phyloP scores from a whole-genome alignment of 2,329 filamentous ascomycete species.

The Davidsoniella eucalypti region DNA sequence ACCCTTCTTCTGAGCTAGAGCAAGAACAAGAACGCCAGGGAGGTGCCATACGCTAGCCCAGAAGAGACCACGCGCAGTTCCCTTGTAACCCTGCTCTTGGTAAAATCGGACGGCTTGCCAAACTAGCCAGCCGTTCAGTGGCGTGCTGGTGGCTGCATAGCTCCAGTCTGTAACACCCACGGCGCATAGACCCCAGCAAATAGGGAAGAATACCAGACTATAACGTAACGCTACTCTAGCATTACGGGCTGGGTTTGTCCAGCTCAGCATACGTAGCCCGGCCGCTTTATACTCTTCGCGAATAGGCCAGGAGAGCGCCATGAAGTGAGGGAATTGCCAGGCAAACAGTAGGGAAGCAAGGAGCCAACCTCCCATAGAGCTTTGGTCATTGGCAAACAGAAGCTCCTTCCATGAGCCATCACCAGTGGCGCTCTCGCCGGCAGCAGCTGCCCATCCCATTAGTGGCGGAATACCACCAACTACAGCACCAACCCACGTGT shows the following conservation, averaged over 20 bases:
- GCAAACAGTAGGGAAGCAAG: constrained; percentile 71
- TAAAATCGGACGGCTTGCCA: constrained; percentile 70
- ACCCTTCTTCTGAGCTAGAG: constrained; percentile 84
- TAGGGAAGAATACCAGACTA: constrained; percentile 66
- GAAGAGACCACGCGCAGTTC: constrained; percentile 70
- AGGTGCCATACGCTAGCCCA: constrained; percentile 98
- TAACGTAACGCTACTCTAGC: constrained; percentile 78
- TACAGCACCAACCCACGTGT: constrained; percentile 89
- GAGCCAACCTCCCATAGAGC: constrained; percentile 67
- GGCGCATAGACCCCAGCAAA: constrained; percentile 67
- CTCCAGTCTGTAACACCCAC: constrained; percentile 69
- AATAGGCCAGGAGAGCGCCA: constrained; percentile 78
- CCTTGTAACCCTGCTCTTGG: constrained; percentile 58
- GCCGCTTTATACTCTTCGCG: constrained; percentile 70
- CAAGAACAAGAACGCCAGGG: constrained; percentile 74
- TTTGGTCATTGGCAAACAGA: constrained; percentile 47
- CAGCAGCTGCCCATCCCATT: constrained; percentile 96
- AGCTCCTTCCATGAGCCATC: constrained; percentile 65
- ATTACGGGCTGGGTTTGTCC: constrained; percentile 75
- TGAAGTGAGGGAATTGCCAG: constrained; percentile 98
- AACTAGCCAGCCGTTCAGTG: constrained; percentile 74
- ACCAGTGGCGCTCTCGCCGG: constrained; percentile 66
- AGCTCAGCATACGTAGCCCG: constrained; percentile 59
- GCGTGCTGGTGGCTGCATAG: constrained; percentile 64
- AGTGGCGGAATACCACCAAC: constrained; percentile 87